Evolutionary conservation across 495 filamentous ascomycete genomes (phyloP).

Genomic region (Neurospora sp.): DNA sequence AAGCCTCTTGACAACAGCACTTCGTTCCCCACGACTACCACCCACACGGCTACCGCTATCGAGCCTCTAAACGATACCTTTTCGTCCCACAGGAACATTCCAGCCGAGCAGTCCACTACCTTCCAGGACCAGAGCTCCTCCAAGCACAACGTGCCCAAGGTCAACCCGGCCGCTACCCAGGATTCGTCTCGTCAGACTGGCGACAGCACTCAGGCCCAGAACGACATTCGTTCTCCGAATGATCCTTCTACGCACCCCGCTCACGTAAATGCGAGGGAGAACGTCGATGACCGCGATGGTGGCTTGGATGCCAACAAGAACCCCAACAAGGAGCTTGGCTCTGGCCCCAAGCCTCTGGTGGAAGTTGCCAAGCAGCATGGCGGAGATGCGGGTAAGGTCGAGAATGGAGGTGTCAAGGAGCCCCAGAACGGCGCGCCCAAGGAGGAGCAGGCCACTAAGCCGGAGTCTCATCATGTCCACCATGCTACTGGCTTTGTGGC

Average conservation of each 20-base stretch:
- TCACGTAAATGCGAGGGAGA: constrained; percentile 9
- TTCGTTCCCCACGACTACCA: not conserved
- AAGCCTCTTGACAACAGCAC: not conserved
- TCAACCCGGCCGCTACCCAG: constrained; percentile 18
- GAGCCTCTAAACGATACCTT: not conserved
- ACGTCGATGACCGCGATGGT: constrained; percentile 20
- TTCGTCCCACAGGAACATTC: constrained; percentile 1
- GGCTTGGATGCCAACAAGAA: constrained; percentile 16
- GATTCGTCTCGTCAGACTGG: constrained; percentile 16
- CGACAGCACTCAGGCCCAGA: constrained; percentile 27
- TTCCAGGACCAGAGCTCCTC: not conserved
- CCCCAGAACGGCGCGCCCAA: constrained; percentile 3
- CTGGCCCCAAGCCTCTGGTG: constrained; percentile 31
- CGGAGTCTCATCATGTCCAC: not conserved
- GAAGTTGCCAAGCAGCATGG: constrained; percentile 33
- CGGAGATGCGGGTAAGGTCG: constrained; percentile 26
- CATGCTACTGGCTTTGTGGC: constrained; percentile 38
- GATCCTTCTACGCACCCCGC: constrained; percentile 20
- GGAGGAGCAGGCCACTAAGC: constrained; percentile 14
- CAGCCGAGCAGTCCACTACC: not conserved
- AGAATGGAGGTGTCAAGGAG: constrained; percentile 1
- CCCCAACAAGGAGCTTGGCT: constrained; percentile 30
- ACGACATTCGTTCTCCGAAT: constrained; percentile 25
- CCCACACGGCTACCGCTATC: not conserved
- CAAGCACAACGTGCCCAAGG: not conserved